Base-by-base conservation (phyloP, 2,329 filamentous ascomycete species). In the Xylariaceae sp. region DNA sequence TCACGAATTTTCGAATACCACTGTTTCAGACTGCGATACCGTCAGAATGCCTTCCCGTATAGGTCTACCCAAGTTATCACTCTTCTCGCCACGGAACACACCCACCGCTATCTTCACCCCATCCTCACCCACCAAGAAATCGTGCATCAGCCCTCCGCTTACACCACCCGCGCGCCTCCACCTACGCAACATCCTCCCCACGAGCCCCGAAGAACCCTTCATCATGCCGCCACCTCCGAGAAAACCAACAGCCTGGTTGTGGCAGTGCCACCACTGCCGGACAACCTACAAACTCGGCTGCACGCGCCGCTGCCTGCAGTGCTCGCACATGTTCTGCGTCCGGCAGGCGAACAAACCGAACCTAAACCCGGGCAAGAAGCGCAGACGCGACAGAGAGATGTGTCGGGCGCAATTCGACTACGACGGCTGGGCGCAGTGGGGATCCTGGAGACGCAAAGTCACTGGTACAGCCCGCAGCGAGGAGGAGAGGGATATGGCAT, bases 221-320 rank as follows among this genome's bases (percentile, higher is more conserved):
- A 63, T 62, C 18, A 62, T 64, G 40, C 62, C 56, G 3, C 61
- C 47, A n/a, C 67, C 54, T 2, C 60, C 61, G 2, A 58, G 60
- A 1, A 42, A 45, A 6, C 59, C 55, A 17, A 61, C 42, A 17
- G 57, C 69, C 10, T 72, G 67, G 69, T 46, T 70, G 11, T 72
- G 70, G 70, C 63, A 66, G 13, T 72, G 70, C 50, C 68, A 70
- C 47, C 51, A 56, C 5, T 72, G 70, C 48, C 42, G 49, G 3
- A 62, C 50, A 0, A 46, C 63, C 9, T 72, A 71, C 53, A 56
- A 55, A 0, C 60, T 72, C 7, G 63, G 63, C 5, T 66, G 65
- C 40, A 71, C 70, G 2, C 61, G 68, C 1, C 63, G 69, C 4
- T 72, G 70, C 49, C 62, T 72, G 1, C 54, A 58, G 18, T 67